Conservation (phyloP, 2,329 filamentous ascomycete species). For the Phialophora verrucosa region DNA sequence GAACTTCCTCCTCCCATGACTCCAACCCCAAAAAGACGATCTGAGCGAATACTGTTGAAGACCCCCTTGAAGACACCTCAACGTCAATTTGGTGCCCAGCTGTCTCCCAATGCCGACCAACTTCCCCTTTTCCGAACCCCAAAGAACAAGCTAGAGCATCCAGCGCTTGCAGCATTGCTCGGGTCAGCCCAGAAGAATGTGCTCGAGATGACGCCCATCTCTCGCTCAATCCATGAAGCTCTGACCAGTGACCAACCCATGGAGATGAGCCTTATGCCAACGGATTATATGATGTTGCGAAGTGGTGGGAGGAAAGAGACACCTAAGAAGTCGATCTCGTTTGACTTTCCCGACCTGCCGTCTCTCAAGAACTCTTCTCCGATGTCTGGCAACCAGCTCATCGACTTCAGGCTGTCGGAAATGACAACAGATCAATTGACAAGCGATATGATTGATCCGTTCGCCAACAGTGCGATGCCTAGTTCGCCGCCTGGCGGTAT, state of each 20-base stretch:
- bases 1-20: conserved; percentile 45
- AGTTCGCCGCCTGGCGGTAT: conserved; percentile 50
- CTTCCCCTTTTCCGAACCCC: conserved; percentile 36
- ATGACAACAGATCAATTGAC: conserved; percentile 39
- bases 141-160: conserved; percentile 30
- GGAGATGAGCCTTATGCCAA: conserved; percentile 15
- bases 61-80: conserved; percentile 40
- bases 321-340: conserved; percentile 45
- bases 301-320: conserved; percentile 54
- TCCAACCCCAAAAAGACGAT: conserved; percentile 40
- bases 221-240: conserved; percentile 38
- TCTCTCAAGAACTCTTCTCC: conserved; percentile 39
- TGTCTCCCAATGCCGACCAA: conserved; percentile 44
- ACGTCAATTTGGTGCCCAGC: conserved; percentile 34
- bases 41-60: conserved; percentile 38
- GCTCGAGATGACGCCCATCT: conserved; percentile 39
- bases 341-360: conserved; percentile 49
- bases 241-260: conserved; percentile 29
- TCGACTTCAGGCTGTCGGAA: conserved; percentile 35
- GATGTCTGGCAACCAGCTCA: conserved; percentile 28
- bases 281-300: conserved; percentile 16
- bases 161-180: conserved; percentile 31
- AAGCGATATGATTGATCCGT: conserved; percentile 49
- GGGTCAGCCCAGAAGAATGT: conserved; percentile 33
- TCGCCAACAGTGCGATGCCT: conserved; percentile 54